Evolutionary conservation across 2,329 filamentous ascomycete genomes (phyloP), one percentile per base, ranked within the genome.

Genomic region (Fusarium buharicum): DNA sequence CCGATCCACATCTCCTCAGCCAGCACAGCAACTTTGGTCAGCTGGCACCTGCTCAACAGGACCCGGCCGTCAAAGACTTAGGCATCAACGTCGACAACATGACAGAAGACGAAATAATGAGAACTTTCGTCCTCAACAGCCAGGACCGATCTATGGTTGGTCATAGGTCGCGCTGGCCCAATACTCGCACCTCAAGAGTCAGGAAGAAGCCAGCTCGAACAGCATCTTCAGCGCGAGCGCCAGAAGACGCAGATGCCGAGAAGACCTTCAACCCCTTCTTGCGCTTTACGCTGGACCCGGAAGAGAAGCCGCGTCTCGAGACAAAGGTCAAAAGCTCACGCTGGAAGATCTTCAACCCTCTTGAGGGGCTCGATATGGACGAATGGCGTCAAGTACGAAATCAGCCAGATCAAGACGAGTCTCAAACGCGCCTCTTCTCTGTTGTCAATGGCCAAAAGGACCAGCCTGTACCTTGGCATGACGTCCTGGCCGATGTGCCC

Each of bases 191-290:
- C 16, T 38, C 36, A n/a, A 40, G 11, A 13, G 14, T 6, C 13
- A n/a, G 13, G 27, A 41, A 22, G 33, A 10, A 8, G 30, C 4
- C 46, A 38, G 37, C 16, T 13, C 24, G 8, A 45, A 40, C 11
- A 13, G 28, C 20, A 31, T 30, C 43, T 14, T 17, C 34, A 4
- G 39, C 18, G 22, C 39, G 51, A 20, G 41, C 14, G 12, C 57
- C 62, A n/a, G 14, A 30, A 8, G 40, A 41, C 14, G 39, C 43
- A 39, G 34, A 24, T 22, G 6, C 6, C 10, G 34, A 40, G 16
- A 40, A 12, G 13, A 38, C 27, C 27, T 66, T 70, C 49, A 66
- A 68, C 40, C 59, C 67, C 6, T 70, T 68, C 20, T 49, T 70
- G 9, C 45, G 56, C 40, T 55, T 55, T 31, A 39, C 33, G 7